Percentiles rank a stretch among this genome's conserved stretches.
Evolutionary conservation across 73 alveolate species (phyloP).

Genomic region (Uronychia binucleata): DNA sequence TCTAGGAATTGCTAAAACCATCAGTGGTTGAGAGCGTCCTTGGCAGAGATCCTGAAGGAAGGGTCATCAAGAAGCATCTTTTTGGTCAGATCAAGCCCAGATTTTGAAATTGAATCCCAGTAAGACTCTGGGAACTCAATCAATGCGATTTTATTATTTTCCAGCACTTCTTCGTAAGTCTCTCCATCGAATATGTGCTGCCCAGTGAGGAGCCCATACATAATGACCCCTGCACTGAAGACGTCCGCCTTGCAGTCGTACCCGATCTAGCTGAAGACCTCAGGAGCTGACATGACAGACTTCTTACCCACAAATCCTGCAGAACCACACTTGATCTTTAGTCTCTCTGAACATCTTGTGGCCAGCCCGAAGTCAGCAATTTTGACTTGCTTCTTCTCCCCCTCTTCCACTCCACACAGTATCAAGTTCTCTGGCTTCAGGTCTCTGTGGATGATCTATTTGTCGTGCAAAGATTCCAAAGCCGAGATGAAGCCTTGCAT

Average conservation of each 20-base stretch:
- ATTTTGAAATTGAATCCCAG: not conserved
- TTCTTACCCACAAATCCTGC: slow-evolving; percentile 9
- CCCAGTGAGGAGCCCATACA: slow-evolving; percentile 5
- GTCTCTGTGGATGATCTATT: slow-evolving; percentile 28
- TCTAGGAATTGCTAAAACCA: slow-evolving; percentile 18
- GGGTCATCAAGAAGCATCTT: not conserved
- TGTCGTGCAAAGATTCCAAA: slow-evolving; percentile 5
- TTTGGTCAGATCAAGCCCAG: not conserved
- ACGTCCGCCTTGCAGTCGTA: slow-evolving; percentile 31
- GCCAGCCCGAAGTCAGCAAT: slow-evolving; percentile 79
- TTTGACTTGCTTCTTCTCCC: slow-evolving; percentile 23
- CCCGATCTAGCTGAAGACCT: not conserved
- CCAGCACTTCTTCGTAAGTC: not conserved
- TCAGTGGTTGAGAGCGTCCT: slow-evolving; percentile 13
- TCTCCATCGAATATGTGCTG: not conserved
- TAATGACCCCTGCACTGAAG: slow-evolving; percentile 19
- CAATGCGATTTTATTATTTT: not conserved
- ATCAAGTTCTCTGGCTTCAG: slow-evolving; percentile 21
- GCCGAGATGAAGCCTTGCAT: slow-evolving; percentile 8
- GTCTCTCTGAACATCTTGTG: not conserved
- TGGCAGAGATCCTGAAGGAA: slow-evolving; percentile 13
- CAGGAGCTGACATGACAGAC: slow-evolving; percentile 6
- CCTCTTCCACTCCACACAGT: not conserved
- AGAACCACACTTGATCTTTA: slow-evolving; percentile 11
- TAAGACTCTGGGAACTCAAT: not conserved